These are phyloP conservation scores for Schoenoplectus triqueter DNA, from an alignment of 202 grass and related monocot genomes.

Conservation along the genomic window DNA sequence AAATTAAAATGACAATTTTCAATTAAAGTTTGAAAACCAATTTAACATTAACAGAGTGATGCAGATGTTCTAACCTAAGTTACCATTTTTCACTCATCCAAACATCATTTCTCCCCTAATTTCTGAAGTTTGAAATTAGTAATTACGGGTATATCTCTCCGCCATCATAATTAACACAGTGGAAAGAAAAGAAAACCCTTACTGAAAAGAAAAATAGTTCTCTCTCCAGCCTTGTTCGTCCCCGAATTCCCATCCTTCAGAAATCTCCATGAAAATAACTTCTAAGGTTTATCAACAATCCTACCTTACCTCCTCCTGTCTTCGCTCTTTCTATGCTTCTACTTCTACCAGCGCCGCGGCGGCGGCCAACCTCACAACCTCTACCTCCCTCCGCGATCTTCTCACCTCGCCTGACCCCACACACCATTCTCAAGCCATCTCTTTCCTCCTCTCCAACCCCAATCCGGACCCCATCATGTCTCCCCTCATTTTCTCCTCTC, in stretches of 20 bases:
- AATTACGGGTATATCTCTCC: too few relatives aligned
- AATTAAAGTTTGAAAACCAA: too few relatives aligned
- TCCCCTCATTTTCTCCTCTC: conserved; percentile 30
- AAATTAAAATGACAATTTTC: too few relatives aligned
- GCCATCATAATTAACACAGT: too few relatives aligned
- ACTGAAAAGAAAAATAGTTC: not conserved
- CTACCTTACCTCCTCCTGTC: conserved; percentile 13
- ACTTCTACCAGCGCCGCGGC: not conserved
- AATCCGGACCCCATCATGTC: conserved; percentile 27
- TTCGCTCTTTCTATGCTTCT: not conserved
- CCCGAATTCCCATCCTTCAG: too few relatives aligned
- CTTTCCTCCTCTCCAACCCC: conserved; percentile 20
- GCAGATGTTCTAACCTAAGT: too few relatives aligned
- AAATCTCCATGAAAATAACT: conserved; percentile 28
- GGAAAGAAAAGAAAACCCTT: not conserved
- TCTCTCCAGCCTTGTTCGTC: not conserved
- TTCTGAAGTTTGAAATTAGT: too few relatives aligned
- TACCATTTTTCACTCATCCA: too few relatives aligned
- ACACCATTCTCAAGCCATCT: conserved; percentile 36
- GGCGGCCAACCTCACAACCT: conserved; percentile 20
- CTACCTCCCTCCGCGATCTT: conserved; percentile 2
- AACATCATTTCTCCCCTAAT: too few relatives aligned
- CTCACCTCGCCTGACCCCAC: conserved; percentile 22
- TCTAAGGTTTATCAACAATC: not conserved
- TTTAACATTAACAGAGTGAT: too few relatives aligned